phyloP scores from a whole-genome alignment of 192 early-diverging fungal species.

The Linnemannia schmuckeri region DNA sequence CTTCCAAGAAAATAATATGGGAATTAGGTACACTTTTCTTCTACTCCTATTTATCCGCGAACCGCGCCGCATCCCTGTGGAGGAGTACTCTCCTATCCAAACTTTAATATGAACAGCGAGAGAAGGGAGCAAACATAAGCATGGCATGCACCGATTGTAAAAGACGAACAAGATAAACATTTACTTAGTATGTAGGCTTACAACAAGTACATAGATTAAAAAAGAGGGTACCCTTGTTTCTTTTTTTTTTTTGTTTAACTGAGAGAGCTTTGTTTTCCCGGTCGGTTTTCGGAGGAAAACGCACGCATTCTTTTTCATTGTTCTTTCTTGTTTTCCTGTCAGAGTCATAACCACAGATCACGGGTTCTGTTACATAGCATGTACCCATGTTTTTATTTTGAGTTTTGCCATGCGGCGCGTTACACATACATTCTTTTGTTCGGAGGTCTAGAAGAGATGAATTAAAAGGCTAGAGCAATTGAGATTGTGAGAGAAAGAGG shows the following conservation, averaged over 20 bases:
- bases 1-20: not conserved
- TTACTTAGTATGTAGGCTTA: not conserved
- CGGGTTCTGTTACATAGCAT: too few relatives aligned
- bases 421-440: too few relatives aligned
- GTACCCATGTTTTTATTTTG: too few relatives aligned
- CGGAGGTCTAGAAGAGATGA: too few relatives aligned
- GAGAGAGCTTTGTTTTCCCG: not conserved
- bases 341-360: too few relatives aligned
- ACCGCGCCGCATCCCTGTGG: not conserved
- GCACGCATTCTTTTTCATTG: not conserved
- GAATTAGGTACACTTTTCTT: not conserved
- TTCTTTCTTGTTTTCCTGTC: too few relatives aligned
- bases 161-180: not conserved
- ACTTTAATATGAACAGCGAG: not conserved
- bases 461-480: too few relatives aligned
- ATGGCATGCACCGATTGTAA: not conserved
- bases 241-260: not conserved
- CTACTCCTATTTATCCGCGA: not conserved
- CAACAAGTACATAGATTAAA: not conserved
- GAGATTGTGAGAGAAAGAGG: too few relatives aligned
- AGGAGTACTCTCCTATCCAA: not conserved
- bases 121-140: not conserved
- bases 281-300: not conserved
- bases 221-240: not conserved
- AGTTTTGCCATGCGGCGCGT: too few relatives aligned